phyloP scores from a whole-genome alignment of 2,329 filamentous ascomycete species.

The Chalaropsis ovoidea region DNA sequence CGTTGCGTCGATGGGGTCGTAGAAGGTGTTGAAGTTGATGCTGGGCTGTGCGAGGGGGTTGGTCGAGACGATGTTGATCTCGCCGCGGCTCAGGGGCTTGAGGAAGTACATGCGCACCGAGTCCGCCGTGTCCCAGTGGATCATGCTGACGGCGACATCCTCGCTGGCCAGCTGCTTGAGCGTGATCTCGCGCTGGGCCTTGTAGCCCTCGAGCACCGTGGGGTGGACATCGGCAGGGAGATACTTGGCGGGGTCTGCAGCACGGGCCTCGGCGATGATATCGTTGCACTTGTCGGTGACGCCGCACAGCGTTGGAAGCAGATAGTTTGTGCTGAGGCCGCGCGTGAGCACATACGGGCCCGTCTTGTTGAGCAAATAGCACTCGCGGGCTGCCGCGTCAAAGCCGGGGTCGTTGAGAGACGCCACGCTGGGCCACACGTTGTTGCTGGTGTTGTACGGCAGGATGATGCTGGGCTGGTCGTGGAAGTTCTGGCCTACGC shows the following conservation, averaged over 20 bases:
- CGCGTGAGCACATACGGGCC: constrained; percentile 31
- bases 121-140: constrained; percentile 32
- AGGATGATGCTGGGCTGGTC: constrained; percentile 33
- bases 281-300: constrained; percentile 30
- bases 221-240: constrained; percentile 32
- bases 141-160: constrained; percentile 29
- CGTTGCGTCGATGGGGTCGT: constrained; percentile 34
- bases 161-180: constrained; percentile 30
- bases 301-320: constrained; percentile 32
- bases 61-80: constrained; percentile 33
- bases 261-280: constrained; percentile 29
- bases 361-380: constrained; percentile 30
- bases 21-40: constrained; percentile 35
- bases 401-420: constrained; percentile 30
- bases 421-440: constrained; percentile 28
- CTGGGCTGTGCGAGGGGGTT: constrained; percentile 32
- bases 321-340: constrained; percentile 30
- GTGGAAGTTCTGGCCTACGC: constrained; percentile 41
- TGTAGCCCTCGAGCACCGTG: constrained; percentile 34
- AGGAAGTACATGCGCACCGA: constrained; percentile 32
- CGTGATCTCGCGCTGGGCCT: constrained; percentile 32
- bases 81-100: constrained; percentile 36
- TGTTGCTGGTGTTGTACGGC: constrained; percentile 29
- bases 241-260: constrained; percentile 32
- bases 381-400: constrained; percentile 30